phyloP scores from a whole-genome alignment of 306 rosid genomes.

The Quercus gilva region DNA sequence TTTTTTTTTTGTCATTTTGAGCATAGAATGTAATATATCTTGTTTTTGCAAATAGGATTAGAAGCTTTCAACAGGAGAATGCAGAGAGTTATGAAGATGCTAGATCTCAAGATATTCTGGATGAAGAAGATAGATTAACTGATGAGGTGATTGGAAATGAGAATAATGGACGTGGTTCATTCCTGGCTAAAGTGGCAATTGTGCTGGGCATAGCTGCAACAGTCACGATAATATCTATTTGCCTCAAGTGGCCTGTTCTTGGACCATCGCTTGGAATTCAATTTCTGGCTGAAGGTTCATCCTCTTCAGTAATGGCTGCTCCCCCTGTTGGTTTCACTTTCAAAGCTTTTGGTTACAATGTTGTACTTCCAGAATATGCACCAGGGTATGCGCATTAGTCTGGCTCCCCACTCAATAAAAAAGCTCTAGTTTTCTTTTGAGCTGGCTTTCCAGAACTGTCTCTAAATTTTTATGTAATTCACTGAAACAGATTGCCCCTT shows the following conservation, averaged over 20 bases:
- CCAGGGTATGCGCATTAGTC: constrained; percentile 42
- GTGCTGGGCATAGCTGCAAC: constrained; percentile 53
- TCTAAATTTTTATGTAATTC: neutral
- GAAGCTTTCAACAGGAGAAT: constrained; percentile 40
- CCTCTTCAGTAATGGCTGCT: constrained; percentile 37
- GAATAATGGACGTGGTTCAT: constrained; percentile 21
- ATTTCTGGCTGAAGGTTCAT: constrained; percentile 42
- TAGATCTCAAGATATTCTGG: constrained; percentile 21
- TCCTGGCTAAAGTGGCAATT: constrained; percentile 45
- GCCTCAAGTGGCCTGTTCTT: constrained; percentile 31
- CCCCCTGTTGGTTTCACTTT: constrained; percentile 44
- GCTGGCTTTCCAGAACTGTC: neutral
- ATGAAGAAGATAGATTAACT: constrained; percentile 18
- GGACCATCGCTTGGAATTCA: constrained; percentile 46
- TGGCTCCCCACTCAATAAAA: neutral
- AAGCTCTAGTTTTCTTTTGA: neutral
- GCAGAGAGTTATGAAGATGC: constrained; percentile 27
- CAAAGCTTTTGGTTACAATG: constrained; percentile 46
- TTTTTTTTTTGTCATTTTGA: neutral
- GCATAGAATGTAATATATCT: constrained; percentile 1
- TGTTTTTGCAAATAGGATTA: constrained; percentile 31
- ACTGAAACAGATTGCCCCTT: neutral
- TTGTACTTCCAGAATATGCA: constrained; percentile 57
- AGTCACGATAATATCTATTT: constrained; percentile 42
- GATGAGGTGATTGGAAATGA: constrained; percentile 26